Conservation (phyloP, 768 basidiomycete genomes). For the Hericium erinaceus region DNA sequence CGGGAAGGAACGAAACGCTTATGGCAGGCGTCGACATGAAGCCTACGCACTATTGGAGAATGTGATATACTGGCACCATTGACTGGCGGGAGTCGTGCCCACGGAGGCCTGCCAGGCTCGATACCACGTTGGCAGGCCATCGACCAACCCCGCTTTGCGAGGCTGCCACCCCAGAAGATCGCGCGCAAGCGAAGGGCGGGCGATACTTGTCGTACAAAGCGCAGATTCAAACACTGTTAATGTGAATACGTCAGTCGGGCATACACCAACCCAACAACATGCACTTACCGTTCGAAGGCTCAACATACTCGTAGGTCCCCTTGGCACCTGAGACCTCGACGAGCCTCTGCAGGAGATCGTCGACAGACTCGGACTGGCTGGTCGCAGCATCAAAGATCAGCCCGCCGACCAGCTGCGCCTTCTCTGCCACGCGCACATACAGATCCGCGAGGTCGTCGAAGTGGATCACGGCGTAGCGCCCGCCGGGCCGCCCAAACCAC, state of each 20-base stretch:
- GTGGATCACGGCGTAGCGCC: conserved; percentile 30
- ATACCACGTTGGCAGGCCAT: conserved; percentile 35
- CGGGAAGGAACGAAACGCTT: too few species aligned
- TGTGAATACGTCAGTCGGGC: not conserved
- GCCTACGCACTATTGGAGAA: too few species aligned
- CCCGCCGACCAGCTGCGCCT: conserved; percentile 26
- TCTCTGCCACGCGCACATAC: conserved; percentile 32
- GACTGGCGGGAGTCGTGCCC: too few species aligned
- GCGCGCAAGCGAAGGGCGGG: conserved; percentile 31
- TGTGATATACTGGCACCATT: too few species aligned
- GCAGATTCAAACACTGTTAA: conserved; percentile 11
- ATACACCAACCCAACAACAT: not conserved
- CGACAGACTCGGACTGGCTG: conserved; percentile 29
- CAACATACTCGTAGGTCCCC: conserved; percentile 25
- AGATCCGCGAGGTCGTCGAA: conserved; percentile 37
- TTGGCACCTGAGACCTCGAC: conserved; percentile 29
- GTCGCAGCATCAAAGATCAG: conserved; percentile 34
- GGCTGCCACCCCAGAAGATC: conserved; percentile 35
- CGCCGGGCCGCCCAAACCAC: conserved; percentile 28
- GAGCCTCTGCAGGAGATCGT: conserved; percentile 30
- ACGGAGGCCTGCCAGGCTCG: conserved; percentile 19
- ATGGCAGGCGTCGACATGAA: too few species aligned
- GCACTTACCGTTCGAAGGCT: conserved; percentile 28
- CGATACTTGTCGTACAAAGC: conserved; percentile 20
- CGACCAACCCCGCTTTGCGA: conserved; percentile 31